phyloP scores from a whole-genome alignment of 371 early-diverging fungal genomes.

The Mortierella sp. region DNA sequence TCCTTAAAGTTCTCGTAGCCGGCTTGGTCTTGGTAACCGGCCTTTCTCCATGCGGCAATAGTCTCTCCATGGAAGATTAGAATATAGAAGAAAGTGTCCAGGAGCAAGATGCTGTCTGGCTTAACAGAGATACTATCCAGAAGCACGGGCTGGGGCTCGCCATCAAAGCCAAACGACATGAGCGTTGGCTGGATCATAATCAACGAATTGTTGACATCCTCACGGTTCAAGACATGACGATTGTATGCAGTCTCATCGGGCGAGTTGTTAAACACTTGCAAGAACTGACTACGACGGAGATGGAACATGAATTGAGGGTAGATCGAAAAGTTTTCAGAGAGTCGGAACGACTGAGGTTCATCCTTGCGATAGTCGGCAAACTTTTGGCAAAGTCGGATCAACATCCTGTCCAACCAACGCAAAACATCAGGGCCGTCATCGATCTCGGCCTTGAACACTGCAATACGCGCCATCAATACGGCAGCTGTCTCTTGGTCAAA shows the following conservation, averaged over 20 bases:
- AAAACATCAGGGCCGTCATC: slow-evolving; percentile 99
- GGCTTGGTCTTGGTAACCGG: slow-evolving; percentile 90
- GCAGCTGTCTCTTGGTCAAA: slow-evolving; percentile 99
- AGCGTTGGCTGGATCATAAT: slow-evolving; percentile 99
- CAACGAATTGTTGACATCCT: slow-evolving; percentile 95
- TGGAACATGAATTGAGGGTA: slow-evolving; percentile 99
- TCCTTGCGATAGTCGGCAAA: slow-evolving; percentile 98
- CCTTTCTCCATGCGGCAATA: slow-evolving; percentile 93
- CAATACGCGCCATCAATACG: slow-evolving; percentile 98
- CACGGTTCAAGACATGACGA: slow-evolving; percentile 93
- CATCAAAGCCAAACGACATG: slow-evolving; percentile 92
- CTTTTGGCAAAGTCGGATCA: slow-evolving; percentile 97
- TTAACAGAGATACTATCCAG: slow-evolving; percentile 98
- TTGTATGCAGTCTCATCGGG: slow-evolving; percentile 99
- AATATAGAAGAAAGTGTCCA: slow-evolving; percentile 99
- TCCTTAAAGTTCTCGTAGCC: slow-evolving; percentile 96
- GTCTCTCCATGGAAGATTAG: slow-evolving; percentile 96
- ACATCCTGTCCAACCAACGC: slow-evolving; percentile 98
- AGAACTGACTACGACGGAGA: slow-evolving; percentile 96
- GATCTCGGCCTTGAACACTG: slow-evolving; percentile 96
- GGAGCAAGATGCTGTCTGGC: slow-evolving; percentile 94
- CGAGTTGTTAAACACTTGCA: slow-evolving; percentile 99
- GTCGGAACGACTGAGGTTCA: slow-evolving; percentile 93
- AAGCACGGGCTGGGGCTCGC: slow-evolving; percentile 93
- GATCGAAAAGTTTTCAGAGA: slow-evolving; percentile 95